Conservation (phyloP, 345 rosid species). For the Syzygium oleosum region DNA sequence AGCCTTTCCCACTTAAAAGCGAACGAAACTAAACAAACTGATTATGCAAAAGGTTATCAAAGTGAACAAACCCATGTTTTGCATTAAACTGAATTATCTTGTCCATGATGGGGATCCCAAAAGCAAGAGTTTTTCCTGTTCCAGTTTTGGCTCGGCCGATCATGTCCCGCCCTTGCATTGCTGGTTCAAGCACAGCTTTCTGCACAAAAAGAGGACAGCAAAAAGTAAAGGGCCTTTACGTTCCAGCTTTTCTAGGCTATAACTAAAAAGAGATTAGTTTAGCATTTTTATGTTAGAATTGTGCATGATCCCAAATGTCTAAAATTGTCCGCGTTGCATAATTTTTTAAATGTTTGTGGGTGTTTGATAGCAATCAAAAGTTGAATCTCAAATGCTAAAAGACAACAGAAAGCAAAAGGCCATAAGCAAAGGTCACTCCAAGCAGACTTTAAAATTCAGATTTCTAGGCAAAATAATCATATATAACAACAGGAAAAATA, state of each 20-base stretch:
- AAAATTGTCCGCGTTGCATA: neutral
- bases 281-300: neutral
- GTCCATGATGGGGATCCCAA: conserved; percentile 86
- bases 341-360: neutral
- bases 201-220: conserved; percentile 7
- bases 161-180: conserved; percentile 95
- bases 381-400: neutral
- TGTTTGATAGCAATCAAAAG: neutral
- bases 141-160: conserved; percentile 93
- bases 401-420: neutral
- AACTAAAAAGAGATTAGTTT: neutral
- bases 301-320: neutral
- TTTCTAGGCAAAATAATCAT: neutral
- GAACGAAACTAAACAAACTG: neutral
- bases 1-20: neutral
- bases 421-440: neutral
- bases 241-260: neutral
- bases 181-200: conserved; percentile 95
- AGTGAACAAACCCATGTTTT: conserved; percentile 67
- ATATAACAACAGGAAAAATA: neutral
- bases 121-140: conserved; percentile 96
- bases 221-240: neutral
- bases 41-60: neutral
- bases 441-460: neutral
- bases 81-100: conserved; percentile 67